Conservation (phyloP, 176 grass and related monocot genomes). For the Lolium perenne region DNA sequence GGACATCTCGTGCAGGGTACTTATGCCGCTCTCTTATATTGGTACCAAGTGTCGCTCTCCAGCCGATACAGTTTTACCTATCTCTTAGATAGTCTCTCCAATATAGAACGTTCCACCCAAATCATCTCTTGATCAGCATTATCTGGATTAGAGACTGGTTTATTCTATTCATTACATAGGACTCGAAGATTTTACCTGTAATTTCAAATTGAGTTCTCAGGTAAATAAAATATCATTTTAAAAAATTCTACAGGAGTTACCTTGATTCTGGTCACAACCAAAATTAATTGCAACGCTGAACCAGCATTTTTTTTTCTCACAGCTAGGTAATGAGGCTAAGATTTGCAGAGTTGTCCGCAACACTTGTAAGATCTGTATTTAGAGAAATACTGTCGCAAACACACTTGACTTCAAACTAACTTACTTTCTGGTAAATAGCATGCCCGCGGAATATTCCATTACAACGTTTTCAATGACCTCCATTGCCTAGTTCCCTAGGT, state of each 20-base stretch:
- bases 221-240: not conserved
- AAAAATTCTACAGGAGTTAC: not conserved
- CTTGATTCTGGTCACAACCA: not conserved
- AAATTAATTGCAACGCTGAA: constrained; percentile 21
- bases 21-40: too few species aligned
- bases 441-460: too few species aligned
- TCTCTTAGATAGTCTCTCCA: constrained; percentile 13
- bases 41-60: not conserved
- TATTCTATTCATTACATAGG: not conserved
- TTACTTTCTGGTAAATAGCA: constrained; percentile 1
- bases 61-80: constrained; percentile 5
- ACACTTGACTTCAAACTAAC: not conserved
- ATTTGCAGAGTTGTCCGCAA: not conserved
- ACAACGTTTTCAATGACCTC: not conserved
- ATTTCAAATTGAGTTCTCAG: constrained; percentile 9
- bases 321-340: constrained; percentile 3
- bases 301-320: constrained; percentile 9
- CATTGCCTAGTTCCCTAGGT: not conserved
- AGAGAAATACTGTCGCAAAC: constrained; percentile 1
- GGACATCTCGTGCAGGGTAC: too few species aligned
- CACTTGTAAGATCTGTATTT: constrained; percentile 2
- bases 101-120: not conserved
- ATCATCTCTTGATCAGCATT: constrained; percentile 15
- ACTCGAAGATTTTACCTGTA: not conserved
- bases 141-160: constrained; percentile 16